These are phyloP conservation scores for Chrysophaeum taylorii DNA, from an alignment of 352 stramenopile species.

Conservation along the genomic window DNA sequence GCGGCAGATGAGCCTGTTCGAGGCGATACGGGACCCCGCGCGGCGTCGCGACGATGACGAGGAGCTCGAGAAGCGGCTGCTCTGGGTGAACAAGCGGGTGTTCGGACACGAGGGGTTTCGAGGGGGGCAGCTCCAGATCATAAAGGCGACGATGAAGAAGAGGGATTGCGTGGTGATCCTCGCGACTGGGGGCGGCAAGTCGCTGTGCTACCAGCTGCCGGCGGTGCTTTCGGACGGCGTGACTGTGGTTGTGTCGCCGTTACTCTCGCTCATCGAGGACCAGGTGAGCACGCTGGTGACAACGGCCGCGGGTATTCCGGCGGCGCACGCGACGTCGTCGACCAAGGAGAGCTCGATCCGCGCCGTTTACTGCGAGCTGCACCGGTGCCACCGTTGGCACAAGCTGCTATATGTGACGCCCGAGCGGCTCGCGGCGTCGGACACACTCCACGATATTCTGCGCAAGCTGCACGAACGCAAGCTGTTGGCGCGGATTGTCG, in stretches of 20 bases:
- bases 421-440: constrained; percentile 79
- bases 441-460: constrained; percentile 59
- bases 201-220: constrained; percentile 91
- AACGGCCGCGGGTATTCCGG: constrained; percentile 23
- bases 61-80: background rate
- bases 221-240: constrained; percentile 73
- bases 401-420: constrained; percentile 98
- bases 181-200: constrained; percentile 94
- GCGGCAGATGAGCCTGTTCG: too few relatives aligned
- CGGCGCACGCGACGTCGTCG: constrained; percentile 37
- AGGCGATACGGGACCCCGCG: too few relatives aligned
- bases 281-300: constrained; percentile 74
- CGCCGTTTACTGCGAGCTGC: constrained; percentile 41
- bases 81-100: background rate
- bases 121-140: constrained; percentile 52
- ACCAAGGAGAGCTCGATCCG: constrained; percentile 43
- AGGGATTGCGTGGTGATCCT: constrained; percentile 74
- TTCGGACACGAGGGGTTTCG: constrained; percentile 51
- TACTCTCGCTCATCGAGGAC: constrained; percentile 98
- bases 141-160: constrained; percentile 35
- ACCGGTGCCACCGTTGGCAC: constrained; percentile 49
- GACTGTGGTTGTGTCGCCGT: constrained; percentile 94
- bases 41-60: too few relatives aligned
- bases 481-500: constrained; percentile 84
- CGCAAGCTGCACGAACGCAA: constrained; percentile 53